A percentile compares a stretch with the other conserved stretches of the same genome.
Conservation (phyloP, 2,329 filamentous ascomycete species). For the Macroventuria anomochaeta region DNA sequence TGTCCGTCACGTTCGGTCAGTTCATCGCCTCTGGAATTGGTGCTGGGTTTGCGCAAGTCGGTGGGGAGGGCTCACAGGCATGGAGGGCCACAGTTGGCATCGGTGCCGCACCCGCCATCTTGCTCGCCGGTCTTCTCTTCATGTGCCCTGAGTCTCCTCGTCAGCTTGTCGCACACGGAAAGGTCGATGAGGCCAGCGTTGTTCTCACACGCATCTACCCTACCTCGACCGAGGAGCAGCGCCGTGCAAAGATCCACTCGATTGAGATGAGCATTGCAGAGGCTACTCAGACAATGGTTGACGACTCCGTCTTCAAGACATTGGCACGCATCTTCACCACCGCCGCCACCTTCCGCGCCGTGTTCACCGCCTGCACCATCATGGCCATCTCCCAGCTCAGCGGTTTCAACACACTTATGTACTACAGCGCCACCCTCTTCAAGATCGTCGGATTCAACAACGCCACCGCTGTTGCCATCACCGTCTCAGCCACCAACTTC, state of each 20-base stretch:
- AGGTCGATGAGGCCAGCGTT: constrained; percentile 37
- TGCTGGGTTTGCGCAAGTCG: constrained; percentile 47
- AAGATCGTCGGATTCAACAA: constrained; percentile 75
- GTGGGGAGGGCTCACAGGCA: constrained; percentile 33
- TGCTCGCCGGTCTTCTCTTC: constrained; percentile 43
- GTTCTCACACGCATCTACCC: constrained; percentile 47
- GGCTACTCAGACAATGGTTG: constrained; percentile 38
- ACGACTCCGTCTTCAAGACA: constrained; percentile 42
- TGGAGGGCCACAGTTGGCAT: constrained; percentile 50
- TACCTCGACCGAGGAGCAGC: constrained; percentile 34
- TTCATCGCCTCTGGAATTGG: constrained; percentile 43
- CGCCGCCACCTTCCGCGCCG: constrained; percentile 43
- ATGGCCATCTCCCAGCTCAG: constrained; percentile 48
- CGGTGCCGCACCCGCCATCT: constrained; percentile 45
- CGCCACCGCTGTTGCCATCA: constrained; percentile 79
- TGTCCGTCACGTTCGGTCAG: constrained; percentile 38
- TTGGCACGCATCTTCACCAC: constrained; percentile 44
- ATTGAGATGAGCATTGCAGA: constrained; percentile 44
- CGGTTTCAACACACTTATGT: constrained; percentile 80
- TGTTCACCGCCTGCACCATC: constrained; percentile 45
- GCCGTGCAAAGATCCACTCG: constrained; percentile 33
- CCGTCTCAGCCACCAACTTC: constrained; percentile 83
- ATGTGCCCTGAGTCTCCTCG: constrained; percentile 48
- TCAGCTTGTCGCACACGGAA: constrained; percentile 47
- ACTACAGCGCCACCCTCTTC: constrained; percentile 60